A percentile compares a stretch with the other conserved stretches of the same genome.
phyloP scores from a whole-genome alignment of 2,329 filamentous ascomycete genomes.

The Cladophialophora psammophila region DNA sequence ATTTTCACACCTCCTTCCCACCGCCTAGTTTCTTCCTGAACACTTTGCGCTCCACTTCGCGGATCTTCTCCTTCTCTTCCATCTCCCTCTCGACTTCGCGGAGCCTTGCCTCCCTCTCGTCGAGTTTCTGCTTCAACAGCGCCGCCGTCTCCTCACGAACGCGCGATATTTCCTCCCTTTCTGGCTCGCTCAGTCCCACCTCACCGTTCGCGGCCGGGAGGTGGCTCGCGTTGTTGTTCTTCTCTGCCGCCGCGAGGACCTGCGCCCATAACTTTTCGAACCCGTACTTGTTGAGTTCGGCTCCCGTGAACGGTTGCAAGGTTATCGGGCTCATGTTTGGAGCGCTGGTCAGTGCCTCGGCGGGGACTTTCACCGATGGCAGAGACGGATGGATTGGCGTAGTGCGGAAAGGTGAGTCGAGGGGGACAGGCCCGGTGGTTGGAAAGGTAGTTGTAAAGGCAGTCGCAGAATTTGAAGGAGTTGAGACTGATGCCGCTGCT shows the following conservation, averaged over 20 bases:
- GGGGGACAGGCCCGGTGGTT: conserved; percentile 26
- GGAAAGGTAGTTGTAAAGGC: background rate
- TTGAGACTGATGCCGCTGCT: conserved; percentile 6
- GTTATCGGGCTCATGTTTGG: conserved; percentile 36
- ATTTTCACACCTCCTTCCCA: conserved; percentile 19
- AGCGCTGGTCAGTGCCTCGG: conserved; percentile 13
- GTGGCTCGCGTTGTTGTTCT: conserved; percentile 4
- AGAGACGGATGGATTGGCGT: conserved; percentile 37
- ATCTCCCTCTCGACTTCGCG: conserved; percentile 39
- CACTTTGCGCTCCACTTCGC: conserved; percentile 41
- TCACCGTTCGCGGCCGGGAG: background rate
- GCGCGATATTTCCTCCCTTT: conserved; percentile 24
- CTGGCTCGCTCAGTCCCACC: conserved; percentile 22
- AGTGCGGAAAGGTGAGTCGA: conserved; percentile 35
- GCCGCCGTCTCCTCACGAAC: conserved; percentile 33
- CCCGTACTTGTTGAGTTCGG: conserved; percentile 35
- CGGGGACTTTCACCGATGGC: conserved; percentile 30
- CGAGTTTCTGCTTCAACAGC: conserved; percentile 34
- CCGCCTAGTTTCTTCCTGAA: conserved; percentile 38
- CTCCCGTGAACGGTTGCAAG: conserved; percentile 36
- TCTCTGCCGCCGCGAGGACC: conserved; percentile 24
- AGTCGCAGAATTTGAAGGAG: background rate
- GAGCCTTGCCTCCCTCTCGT: conserved; percentile 35
- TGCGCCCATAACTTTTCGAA: conserved; percentile 34
- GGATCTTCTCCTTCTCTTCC: conserved; percentile 41